phyloP scores from a whole-genome alignment of 495 filamentous ascomycete genomes.

The Penicillium dipodomyicola region DNA sequence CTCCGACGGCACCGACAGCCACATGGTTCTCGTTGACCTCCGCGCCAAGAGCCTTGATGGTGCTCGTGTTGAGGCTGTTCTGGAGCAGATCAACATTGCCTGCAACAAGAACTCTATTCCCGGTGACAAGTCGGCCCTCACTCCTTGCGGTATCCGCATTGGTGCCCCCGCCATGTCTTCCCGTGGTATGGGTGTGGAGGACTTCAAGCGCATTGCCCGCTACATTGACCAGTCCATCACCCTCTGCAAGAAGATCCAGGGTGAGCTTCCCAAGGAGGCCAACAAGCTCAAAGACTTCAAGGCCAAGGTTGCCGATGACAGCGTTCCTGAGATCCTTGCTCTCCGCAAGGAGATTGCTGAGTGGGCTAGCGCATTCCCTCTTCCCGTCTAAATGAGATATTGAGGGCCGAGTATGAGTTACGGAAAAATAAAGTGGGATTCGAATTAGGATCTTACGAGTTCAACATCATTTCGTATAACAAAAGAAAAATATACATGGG shows the following conservation, averaged over 20 bases:
- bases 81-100: constrained; percentile 97
- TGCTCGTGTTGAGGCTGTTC: constrained; percentile 91
- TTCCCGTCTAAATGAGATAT: constrained; percentile 63
- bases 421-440: constrained; percentile 20
- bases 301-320: constrained; percentile 76
- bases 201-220: constrained; percentile 84
- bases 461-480: constrained; percentile 36
- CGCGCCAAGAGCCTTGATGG: constrained; percentile 79
- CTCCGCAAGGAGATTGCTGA: constrained; percentile 83
- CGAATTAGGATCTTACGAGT: constrained; percentile 23
- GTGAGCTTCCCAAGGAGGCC: constrained; percentile 82
- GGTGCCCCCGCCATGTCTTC: constrained; percentile 97
- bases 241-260: constrained; percentile 82
- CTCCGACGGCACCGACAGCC: constrained; percentile 93
- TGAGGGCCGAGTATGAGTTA: constrained; percentile 15
- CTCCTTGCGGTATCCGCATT: constrained; percentile 90
- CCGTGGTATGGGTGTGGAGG: constrained; percentile 87
- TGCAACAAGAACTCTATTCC: constrained; percentile 99
- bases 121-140: constrained; percentile 96
- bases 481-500: constrained; percentile 31
- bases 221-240: constrained; percentile 86
- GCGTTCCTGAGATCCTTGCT: constrained; percentile 72
- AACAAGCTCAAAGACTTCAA: constrained; percentile 99
- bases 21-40: constrained; percentile 96
- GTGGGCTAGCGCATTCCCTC: constrained; percentile 90